Base-by-base conservation (phyloP, 805 yeast species). In the Saccharomycopsis synnaedendra region DNA sequence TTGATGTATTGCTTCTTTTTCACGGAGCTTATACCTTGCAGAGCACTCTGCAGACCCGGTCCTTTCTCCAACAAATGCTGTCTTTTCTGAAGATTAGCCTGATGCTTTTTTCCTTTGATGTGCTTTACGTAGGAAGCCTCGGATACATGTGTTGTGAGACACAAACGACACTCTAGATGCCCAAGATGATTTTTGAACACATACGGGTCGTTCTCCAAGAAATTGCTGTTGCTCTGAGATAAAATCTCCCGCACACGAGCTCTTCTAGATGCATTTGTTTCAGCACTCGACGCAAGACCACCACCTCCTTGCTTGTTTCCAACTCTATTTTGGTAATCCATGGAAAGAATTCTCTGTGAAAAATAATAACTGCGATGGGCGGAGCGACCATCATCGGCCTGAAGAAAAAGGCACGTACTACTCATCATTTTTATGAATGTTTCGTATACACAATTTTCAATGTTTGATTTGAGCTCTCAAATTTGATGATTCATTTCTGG, bases 291-390 rank as follows among this genome's bases (percentile, higher is more conserved):
- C 0, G 96, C 96, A 19, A 88, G 70, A 5, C 95, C 96, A 55
- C 96, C 97, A 32, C 82, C 77, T 35, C 96, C 96, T 60, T 85
- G 80, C 64, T 88, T 88, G 5, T 95, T 82, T 41, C 96, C 96
- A 3, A 85, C 94, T 57, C 96, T 66, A 56, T 84, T 85, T 53
- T 86, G 89, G 59, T 85, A 85, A 62, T 88, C 96, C 97, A 88
- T 88, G 9, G 10, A 32, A 9, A n/a, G 8, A n/a, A 8, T n/a
- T 19, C 9, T 39, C 41, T n/a, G 9, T 34, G 10, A 34, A 34
- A 19, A 19, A 19, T 19, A 19, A 19, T 19, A 19, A 19, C 19
- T 19, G 19, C 19, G 19, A 19, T 19, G 19, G 19, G 19, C 19
- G 19, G 19, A 19, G 19, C 19, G 19, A 19, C 19, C 19, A 19